A percentile compares a stretch with the other conserved stretches of the same genome.
Conservation (phyloP, 2,329 filamentous ascomycete genomes). For the Salinomyces thailandicus region DNA sequence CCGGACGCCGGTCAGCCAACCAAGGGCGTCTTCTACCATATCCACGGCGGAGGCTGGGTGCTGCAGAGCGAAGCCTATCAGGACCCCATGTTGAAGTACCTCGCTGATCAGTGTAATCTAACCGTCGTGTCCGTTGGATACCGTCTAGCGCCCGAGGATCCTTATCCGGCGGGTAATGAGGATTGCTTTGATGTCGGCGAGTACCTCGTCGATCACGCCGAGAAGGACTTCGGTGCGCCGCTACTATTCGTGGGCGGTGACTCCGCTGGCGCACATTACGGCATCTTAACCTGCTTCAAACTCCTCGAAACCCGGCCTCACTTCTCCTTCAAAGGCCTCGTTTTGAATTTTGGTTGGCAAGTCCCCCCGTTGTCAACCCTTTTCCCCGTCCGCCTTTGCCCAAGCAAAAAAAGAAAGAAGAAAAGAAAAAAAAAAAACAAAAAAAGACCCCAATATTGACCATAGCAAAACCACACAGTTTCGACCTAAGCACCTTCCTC, state of each 20-base stretch:
- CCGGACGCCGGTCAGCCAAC: slow-evolving; percentile 24
- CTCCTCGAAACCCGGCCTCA: slow-evolving; percentile 31
- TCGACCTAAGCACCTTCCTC: slow-evolving; percentile 37
- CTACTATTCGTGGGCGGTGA: slow-evolving; percentile 38
- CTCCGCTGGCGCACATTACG: slow-evolving; percentile 44
- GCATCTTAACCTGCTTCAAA: slow-evolving; percentile 37
- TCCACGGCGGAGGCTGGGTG: slow-evolving; percentile 44
- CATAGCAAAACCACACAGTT: too few relatives aligned
- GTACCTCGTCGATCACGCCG: slow-evolving; percentile 41
- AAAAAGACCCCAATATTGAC: too few relatives aligned
- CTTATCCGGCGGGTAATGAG: slow-evolving; percentile 44
- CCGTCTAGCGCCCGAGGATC: slow-evolving; percentile 49
- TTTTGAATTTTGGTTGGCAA: slow-evolving; percentile 44
- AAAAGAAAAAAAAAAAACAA: too few relatives aligned
- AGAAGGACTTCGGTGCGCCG: slow-evolving; percentile 31
- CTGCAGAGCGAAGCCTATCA: slow-evolving; percentile 34
- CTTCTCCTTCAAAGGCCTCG: slow-evolving; percentile 39
- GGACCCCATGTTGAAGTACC: slow-evolving; percentile 39
- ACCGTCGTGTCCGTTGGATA: slow-evolving; percentile 49
- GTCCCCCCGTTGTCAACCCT: neutral
- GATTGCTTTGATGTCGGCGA: slow-evolving; percentile 49
- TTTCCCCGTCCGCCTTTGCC: neutral
- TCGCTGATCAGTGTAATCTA: slow-evolving; percentile 40
- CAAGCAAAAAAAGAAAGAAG: too few relatives aligned
- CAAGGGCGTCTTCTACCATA: slow-evolving; percentile 36